Percentiles rank a stretch among this genome's conserved stretches.
Conservation (phyloP, 192 early-diverging fungal species). For the Kickxella alabastrina region DNA sequence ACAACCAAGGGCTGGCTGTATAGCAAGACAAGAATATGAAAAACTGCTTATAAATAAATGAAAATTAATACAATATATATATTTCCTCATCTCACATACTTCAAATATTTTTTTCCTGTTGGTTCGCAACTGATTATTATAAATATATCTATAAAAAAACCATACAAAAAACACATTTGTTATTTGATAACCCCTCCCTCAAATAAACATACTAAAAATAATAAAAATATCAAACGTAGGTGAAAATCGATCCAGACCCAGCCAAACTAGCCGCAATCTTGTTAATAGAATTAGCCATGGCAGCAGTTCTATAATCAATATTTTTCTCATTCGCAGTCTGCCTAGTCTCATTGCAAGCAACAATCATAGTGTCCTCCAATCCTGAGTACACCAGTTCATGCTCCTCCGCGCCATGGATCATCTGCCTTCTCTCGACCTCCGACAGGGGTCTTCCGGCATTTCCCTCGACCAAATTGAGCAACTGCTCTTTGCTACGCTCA, state of each 20-base stretch:
- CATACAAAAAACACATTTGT: no score
- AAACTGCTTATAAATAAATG: no score
- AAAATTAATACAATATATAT: no score
- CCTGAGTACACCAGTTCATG: conserved; percentile 82
- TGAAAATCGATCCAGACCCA: conserved; percentile 75
- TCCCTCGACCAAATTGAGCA: conserved; percentile 67
- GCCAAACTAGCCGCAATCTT: conserved; percentile 74
- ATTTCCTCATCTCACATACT: no score
- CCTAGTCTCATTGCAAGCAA: conserved; percentile 70
- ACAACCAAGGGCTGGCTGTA: no score
- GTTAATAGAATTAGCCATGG: conserved; percentile 73
- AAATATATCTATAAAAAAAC: no score
- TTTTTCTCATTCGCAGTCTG: conserved; percentile 61
- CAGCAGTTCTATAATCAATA: conserved; percentile 76
- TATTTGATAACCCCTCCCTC: no score
- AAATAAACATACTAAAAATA: no score
- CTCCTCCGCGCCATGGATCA: conserved; percentile 81
- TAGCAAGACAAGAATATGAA: no score
- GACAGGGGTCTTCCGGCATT: conserved; percentile 71
- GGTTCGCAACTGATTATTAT: no score
- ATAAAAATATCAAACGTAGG: conserved; percentile 29
- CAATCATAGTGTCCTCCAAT: conserved; percentile 83
- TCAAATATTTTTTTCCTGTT: no score
- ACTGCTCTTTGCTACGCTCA: conserved; percentile 66
- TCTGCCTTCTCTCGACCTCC: conserved; percentile 66